Evolutionary conservation across 1,284 basidiomycete genomes (phyloP).

Genomic region (Rhodotorula sp.): DNA sequence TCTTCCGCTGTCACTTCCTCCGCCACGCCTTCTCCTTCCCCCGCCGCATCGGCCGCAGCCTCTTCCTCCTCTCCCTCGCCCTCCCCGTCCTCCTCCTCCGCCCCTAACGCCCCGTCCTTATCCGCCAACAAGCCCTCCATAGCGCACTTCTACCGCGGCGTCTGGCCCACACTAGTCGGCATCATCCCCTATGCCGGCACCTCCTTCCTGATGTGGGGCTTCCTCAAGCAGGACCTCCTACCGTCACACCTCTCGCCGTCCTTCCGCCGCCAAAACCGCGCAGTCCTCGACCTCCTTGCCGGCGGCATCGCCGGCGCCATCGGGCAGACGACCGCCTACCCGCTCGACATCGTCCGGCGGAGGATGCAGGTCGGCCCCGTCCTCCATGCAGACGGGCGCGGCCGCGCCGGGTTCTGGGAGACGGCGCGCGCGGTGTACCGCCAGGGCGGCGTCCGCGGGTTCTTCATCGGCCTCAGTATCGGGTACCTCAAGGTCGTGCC

Average conservation of each 20-base stretch:
- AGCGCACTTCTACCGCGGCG: constrained; percentile 92
- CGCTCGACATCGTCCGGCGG: constrained; percentile 90
- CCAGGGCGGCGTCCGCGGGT: constrained; percentile 76
- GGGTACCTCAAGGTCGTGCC: constrained; percentile 94
- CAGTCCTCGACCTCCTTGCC: constrained; percentile 64
- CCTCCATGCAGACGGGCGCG: constrained; percentile 52
- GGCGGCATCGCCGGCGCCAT: constrained; percentile 89
- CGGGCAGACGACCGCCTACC: constrained; percentile 90
- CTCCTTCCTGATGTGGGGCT: constrained; percentile 90
- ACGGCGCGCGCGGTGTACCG: constrained; percentile 70
- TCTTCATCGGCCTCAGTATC: constrained; percentile 90
- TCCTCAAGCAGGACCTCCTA: constrained; percentile 68
- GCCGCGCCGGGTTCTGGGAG: constrained; percentile 69
- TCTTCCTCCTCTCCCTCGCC: not conserved
- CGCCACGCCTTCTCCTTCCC: too few species aligned
- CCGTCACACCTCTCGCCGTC: constrained; percentile 47
- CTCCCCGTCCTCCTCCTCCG: constrained; percentile 39
- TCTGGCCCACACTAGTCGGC: constrained; percentile 83
- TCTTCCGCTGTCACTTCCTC: too few species aligned
- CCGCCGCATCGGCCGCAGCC: too few species aligned
- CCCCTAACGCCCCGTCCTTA: constrained; percentile 36
- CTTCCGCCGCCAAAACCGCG: constrained; percentile 53
- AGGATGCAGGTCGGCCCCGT: constrained; percentile 95
- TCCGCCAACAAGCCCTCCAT: constrained; percentile 59
- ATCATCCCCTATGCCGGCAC: constrained; percentile 98